Percentiles rank a stretch among this genome's conserved stretches.
phyloP scores from a whole-genome alignment of 257 asterid species.

The Solanum clarkiae region DNA sequence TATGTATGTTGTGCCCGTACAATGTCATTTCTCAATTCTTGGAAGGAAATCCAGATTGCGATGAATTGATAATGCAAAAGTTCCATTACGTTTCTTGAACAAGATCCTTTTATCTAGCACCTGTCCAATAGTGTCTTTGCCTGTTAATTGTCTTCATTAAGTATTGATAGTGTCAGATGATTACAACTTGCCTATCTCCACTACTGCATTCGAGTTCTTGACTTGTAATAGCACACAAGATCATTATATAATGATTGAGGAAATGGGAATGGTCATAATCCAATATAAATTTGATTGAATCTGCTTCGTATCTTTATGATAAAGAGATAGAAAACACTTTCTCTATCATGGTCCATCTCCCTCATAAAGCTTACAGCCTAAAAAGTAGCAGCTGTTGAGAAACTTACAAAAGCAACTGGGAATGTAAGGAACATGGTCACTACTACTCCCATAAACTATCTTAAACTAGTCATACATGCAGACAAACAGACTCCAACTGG shows the following conservation, averaged over 20 bases:
- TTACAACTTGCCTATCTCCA: neutral
- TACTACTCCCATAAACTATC: neutral
- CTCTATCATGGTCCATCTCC: neutral
- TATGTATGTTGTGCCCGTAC: neutral
- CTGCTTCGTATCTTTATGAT: neutral
- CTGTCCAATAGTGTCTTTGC: neutral
- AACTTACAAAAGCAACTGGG: neutral
- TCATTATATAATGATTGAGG: neutral
- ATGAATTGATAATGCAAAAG: neutral
- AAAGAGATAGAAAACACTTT: conserved; percentile 4
- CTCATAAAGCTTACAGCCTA: neutral
- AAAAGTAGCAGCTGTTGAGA: neutral
- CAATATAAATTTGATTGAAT: neutral
- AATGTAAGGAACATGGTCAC: neutral
- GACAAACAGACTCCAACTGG: neutral
- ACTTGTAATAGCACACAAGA: neutral
- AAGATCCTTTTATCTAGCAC: neutral
- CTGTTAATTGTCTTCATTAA: neutral
- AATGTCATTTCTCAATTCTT: neutral
- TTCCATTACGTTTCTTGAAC: neutral
- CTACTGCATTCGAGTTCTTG: neutral
- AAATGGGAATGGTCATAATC: neutral
- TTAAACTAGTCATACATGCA: neutral
- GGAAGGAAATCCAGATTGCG: neutral
- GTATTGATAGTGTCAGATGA: neutral